Percentiles rank a stretch among this genome's conserved stretches.
These are phyloP conservation scores for Ambrosiella xylebori DNA, from an alignment of 2,329 filamentous ascomycete genomes.

Conservation along the genomic window DNA sequence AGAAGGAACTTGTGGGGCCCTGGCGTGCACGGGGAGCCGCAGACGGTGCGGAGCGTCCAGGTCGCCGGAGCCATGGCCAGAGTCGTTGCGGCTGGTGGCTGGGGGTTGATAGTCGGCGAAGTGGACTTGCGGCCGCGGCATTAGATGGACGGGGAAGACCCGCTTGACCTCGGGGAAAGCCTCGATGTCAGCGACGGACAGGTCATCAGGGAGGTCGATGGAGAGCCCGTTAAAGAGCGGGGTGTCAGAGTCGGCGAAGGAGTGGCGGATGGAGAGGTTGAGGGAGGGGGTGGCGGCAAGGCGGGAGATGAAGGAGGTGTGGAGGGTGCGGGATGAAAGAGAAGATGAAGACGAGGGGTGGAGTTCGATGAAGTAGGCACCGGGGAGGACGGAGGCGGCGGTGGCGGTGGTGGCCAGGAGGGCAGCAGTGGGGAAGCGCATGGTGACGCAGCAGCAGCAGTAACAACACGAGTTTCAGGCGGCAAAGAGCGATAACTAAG, in stretches of 20 bases:
- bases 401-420: neutral
- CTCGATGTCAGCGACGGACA: neutral
- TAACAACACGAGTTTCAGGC: no score
- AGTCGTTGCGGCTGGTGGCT: neutral
- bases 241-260: neutral
- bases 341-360: neutral
- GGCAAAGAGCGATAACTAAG: no score
- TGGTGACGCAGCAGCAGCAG: neutral
- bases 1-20: neutral
- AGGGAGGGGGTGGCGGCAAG: neutral
- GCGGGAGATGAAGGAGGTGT: neutral
- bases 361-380: constrained; percentile 6
- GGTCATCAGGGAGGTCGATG: neutral
- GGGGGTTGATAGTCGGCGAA: neutral
- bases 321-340: neutral
- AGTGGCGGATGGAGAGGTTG: constrained; percentile 1
- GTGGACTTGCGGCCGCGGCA: neutral
- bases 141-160: constrained; percentile 1
- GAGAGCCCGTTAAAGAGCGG: constrained; percentile 6
- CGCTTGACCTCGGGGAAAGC: constrained; percentile 7
- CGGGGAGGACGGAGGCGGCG: neutral
- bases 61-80: neutral
- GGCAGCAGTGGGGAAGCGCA: neutral
- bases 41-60: no score
- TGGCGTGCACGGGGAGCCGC: no score